Evolutionary conservation across 768 basidiomycete species (phyloP).

Genomic region (Suillus alpinus): DNA sequence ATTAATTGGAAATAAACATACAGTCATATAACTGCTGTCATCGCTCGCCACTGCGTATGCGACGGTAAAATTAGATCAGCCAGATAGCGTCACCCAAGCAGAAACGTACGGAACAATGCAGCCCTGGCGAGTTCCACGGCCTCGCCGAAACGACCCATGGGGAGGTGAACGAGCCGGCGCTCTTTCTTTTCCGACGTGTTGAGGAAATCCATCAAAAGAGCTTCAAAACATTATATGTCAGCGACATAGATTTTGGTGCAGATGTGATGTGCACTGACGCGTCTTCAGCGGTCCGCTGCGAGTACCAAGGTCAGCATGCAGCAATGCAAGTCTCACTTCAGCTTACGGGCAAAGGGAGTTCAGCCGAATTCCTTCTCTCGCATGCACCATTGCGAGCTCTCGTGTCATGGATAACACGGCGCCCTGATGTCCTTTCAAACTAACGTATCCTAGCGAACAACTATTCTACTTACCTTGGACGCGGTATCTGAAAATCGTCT

Average conservation of each 20-base stretch:
- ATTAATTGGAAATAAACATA: conserved; percentile 34
- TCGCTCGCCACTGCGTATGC: conserved; percentile 72
- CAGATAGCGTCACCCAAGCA: conserved; percentile 4
- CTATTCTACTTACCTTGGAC: conserved; percentile 63
- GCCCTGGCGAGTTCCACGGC: conserved; percentile 93
- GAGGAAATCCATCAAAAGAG: conserved; percentile 97
- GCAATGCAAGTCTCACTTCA: background rate
- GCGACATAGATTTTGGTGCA: background rate
- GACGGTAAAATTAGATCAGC: conserved; percentile 6
- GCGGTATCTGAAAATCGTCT: conserved; percentile 69
- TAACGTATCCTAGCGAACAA: background rate
- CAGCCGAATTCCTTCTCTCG: conserved; percentile 92
- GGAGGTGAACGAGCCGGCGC: conserved; percentile 84
- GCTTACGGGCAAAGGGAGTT: conserved; percentile 96
- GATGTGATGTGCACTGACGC: conserved; percentile 50
- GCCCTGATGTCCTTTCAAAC: conserved; percentile 48
- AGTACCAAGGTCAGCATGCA: conserved; percentile 6
- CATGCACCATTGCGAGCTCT: conserved; percentile 97
- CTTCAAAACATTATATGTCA: conserved; percentile 36
- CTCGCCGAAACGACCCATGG: conserved; percentile 97
- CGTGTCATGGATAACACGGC: conserved; percentile 98
- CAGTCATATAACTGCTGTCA: conserved; percentile 95
- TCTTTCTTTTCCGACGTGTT: conserved; percentile 94
- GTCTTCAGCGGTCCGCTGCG: conserved; percentile 90
- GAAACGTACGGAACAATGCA: conserved; percentile 87